Evolutionary conservation across 441 rosid genomes (phyloP), one percentile per base, ranked within the genome.

Genomic region (Brassica balearica): DNA sequence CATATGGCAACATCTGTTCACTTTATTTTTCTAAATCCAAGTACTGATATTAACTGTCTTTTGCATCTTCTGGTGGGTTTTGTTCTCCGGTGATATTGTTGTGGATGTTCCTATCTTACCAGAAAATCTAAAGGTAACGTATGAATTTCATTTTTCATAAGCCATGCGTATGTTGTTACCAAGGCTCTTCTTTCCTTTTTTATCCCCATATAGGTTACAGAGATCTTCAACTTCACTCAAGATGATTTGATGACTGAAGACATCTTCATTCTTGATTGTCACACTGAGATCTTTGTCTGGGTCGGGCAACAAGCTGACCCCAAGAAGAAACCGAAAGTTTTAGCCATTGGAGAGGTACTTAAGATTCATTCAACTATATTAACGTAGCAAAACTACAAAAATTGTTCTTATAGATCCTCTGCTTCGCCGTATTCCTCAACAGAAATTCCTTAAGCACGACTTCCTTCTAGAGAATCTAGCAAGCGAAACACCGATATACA

Each of bases 211-310:
- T 89, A 93, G 99, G 96, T 85, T 69, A 86, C 84, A 11, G 99
- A 95, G 88, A 89, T 93, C 67, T 86, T 90, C 68, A 95, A 83
- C 88, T 95, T 93, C 74, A 74, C 89, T 51, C 98, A 93, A 85
- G 99, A 95, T 80, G 97, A 95, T 86, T 76, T 93, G 86, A 90
- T 93, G 97, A 90, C 98, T 2, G 99, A 95, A 85, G 98, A 94
- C 76, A 89, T 91, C 77, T 92, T 91, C 84, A 84, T 96, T 84
- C 91, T 96, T 77, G 94, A 96, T 87, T 87, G 90, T 84, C 93
- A 86, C 82, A 87, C 92, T 41, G 93, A 89, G 71, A 85, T 91
- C 82, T 96, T 84, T 89, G 93, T 92, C 67, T 96, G 98, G 99
- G 94, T 89, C 38, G 99, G 99, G 29, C 95, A 88, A 79, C 88